Evolutionary conservation across 176 grass and related monocot species (phyloP), one percentile per base, ranked within the genome.

Genomic region (Chloris gayana): DNA sequence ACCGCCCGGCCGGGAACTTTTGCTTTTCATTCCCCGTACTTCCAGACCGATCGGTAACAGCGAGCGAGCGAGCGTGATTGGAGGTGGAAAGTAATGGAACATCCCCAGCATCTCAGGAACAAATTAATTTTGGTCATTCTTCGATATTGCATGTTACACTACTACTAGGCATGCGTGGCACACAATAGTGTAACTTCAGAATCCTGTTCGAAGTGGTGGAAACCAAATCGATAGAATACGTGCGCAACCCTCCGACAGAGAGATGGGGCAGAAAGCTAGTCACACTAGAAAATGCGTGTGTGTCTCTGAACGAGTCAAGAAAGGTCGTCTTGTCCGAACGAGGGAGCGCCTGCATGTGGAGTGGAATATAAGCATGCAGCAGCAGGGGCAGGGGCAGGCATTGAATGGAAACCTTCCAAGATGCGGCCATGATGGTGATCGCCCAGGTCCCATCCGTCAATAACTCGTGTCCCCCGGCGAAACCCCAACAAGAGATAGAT

Each of bases 121-220:
- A n/a, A n/a, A n/a, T n/a, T n/a, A n/a, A n/a, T n/a, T n/a, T n/a
- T n/a, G n/a, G n/a, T n/a, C n/a, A n/a, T n/a, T n/a, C n/a, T 73
- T 53, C 37, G 75, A 18, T 60, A 64, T 29, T 60, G 80, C 80
- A 78, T 83, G 86, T 73, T 78, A 77, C 56, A n/a, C n/a, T n/a
- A n/a, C n/a, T 46, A 22, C 22, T 57, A 57, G 3, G 22, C 1
- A 57, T 24, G 22, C 21, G 49, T 72, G 54, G n/a, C n/a, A n/a
- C 24, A 62, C 53, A 60, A 30, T 66, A 37, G 17, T 50, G 34
- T 22, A 25, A 61, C 58, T 14, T 66, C 68, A 12, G 15, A 69
- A 9, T 30, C 70, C 58, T 73, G 37, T 56, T 18, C 25, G 22
- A 18, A 54, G 21, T 45, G 37, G 75, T 56, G 25, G 57, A 54